Evolutionary conservation across 495 filamentous ascomycete species (phyloP), one percentile per base, ranked within the genome.

Genomic region (Hyaloscypha hepaticicola): DNA sequence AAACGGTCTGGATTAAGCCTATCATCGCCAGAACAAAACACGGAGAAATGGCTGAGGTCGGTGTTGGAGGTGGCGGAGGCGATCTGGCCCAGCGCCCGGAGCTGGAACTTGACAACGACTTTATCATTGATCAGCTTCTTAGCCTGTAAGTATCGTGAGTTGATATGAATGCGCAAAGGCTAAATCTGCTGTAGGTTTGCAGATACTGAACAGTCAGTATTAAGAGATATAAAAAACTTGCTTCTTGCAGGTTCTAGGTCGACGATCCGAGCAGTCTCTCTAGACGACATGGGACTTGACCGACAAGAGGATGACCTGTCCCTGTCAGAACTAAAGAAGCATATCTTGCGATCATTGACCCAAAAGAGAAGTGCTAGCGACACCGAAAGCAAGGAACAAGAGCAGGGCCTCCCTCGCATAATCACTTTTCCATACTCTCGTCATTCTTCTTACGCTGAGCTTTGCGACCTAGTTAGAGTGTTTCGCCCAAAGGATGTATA

Each of bases 371-470:
- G 11, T 22, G 27, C 22, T 6, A 49, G 14, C 14, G 7, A 24
- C 21, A 26, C 25, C 16, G 48, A 64, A 11, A 16, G 12, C 14
- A 24, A 8, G 11, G 49, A 49, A 45, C 25, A 33, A 14, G 55
- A 51, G 34, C 55, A 67, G 19, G 16, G 19, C 3, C 70, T 83
- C 2, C 77, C 85, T 25, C 78, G 72, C 5, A 64, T 69, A 24
- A 82, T 87, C 31, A 75, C 72, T 12, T 97, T 97, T 64, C 91
- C 93, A 4, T 98, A 94, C 70, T 93, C 94, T 0, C 85, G 94
- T 2, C 94, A 98, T 74, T 96, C 94, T 0, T 96, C 91, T 0
- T 92, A 94, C 58, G 76, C 77, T 0, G 94, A 97, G 73, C 80
- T 96, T 5, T 89, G 90, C 64, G 73, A 86, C 63, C 75, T 98